phyloP scores from a whole-genome alignment of 2,329 filamentous ascomycete genomes.

The Ophiosphaerella narmari region DNA sequence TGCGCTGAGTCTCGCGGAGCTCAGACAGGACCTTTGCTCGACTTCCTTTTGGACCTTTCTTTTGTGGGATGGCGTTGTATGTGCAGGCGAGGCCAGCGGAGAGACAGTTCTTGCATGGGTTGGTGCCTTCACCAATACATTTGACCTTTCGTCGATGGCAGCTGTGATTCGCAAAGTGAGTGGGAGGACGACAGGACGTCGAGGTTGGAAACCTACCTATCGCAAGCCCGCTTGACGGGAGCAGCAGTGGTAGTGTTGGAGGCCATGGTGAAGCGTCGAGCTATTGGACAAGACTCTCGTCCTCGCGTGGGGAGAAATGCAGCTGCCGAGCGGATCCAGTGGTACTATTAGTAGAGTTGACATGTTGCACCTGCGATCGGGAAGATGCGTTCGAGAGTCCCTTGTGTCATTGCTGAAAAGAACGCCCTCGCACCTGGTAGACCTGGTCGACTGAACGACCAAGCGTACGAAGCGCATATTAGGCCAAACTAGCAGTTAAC shows the following conservation, averaged over 20 bases:
- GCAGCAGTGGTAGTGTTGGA: conserved; percentile 40
- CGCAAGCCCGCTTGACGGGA: conserved; percentile 49
- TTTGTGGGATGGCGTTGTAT: conserved; percentile 67
- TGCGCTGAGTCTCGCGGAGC: conserved; percentile 58
- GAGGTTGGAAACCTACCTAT: conserved; percentile 41
- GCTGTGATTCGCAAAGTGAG: conserved; percentile 23
- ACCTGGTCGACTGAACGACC: conserved; percentile 39
- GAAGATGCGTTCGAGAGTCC: conserved; percentile 28
- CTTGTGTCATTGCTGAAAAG: conserved; percentile 42
- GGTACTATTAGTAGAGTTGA: conserved; percentile 34
- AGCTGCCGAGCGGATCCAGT: conserved; percentile 32
- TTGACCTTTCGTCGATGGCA: conserved; percentile 58
- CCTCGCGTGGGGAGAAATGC: conserved; percentile 28
- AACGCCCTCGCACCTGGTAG: conserved; percentile 38
- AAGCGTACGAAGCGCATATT: conserved; percentile 42
- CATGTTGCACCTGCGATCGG: conserved; percentile 37
- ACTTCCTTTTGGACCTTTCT: conserved; percentile 66
- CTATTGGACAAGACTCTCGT: conserved; percentile 27
- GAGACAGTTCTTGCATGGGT: conserved; percentile 65
- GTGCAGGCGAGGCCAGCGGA: conserved; percentile 65
- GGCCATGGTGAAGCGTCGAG: conserved; percentile 28
- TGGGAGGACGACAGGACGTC: conserved; percentile 12
- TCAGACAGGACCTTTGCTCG: conserved; percentile 67
- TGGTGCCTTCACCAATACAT: conserved; percentile 55
- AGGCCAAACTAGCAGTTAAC: conserved; percentile 34